phyloP scores from a whole-genome alignment of 805 yeast species.

The Starmera caribaea region DNA sequence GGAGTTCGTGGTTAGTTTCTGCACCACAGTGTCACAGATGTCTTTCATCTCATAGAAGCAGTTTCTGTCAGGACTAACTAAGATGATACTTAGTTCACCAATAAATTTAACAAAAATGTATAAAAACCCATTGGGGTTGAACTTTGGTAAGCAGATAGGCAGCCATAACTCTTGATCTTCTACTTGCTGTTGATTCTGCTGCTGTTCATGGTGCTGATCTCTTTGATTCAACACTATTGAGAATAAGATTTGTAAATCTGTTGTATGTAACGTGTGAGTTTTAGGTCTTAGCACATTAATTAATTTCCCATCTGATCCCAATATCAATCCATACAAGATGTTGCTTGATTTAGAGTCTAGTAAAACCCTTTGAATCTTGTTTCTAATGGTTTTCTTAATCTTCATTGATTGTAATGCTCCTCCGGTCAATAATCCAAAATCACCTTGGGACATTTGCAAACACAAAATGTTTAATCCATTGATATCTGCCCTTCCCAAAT shows the following conservation, averaged over 20 bases:
- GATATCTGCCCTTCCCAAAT: constrained; percentile 66
- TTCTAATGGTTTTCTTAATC: constrained; percentile 47
- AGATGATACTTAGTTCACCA: constrained; percentile 31
- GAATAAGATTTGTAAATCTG: constrained; percentile 69
- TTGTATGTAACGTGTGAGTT: constrained; percentile 68
- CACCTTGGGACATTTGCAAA: constrained; percentile 37
- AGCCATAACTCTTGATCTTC: constrained; percentile 77
- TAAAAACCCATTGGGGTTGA: constrained; percentile 80
- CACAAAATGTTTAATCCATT: constrained; percentile 61
- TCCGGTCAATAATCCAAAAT: constrained; percentile 45
- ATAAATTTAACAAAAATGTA: constrained; percentile 69
- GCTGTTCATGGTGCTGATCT: constrained; percentile 25
- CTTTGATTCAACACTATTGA: constrained; percentile 50
- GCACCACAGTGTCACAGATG: constrained; percentile 43
- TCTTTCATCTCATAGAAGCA: constrained; percentile 69
- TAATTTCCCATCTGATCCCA: constrained; percentile 54
- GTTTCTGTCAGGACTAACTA: constrained; percentile 54
- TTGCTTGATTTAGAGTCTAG: constrained; percentile 33
- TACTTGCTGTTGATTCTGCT: constrained; percentile 26
- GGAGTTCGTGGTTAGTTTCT: constrained; percentile 28
- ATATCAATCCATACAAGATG: constrained; percentile 66
- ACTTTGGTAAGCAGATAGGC: constrained; percentile 86
- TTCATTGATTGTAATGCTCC: constrained; percentile 60
- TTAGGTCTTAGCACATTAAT: constrained; percentile 68
- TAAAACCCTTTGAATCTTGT: constrained; percentile 45